Conservation (phyloP, 352 stramenopile species). For the Globisporangium sylvaticum region DNA sequence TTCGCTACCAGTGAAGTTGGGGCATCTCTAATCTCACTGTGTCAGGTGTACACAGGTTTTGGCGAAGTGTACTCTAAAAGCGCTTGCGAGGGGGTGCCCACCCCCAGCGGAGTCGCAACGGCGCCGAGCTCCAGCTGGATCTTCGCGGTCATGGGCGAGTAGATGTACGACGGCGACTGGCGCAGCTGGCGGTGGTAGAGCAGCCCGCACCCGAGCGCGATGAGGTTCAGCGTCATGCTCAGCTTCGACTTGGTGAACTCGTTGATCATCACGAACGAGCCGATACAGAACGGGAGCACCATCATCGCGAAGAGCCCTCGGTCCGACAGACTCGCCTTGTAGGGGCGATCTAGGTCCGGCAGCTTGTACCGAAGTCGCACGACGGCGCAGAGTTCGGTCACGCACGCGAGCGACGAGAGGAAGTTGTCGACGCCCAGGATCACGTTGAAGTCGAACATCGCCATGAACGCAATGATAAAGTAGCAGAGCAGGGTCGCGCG, state of each 20-base stretch:
- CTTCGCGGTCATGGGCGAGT: conserved; percentile 20
- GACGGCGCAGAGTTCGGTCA: conserved; percentile 73
- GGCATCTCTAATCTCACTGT: neutral
- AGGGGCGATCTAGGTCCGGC: conserved; percentile 67
- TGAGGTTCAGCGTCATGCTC: conserved; percentile 51
- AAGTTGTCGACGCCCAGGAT: conserved; percentile 86
- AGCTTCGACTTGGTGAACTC: conserved; percentile 74
- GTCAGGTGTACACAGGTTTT: conserved; percentile 10
- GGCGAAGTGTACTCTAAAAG: conserved; percentile 10
- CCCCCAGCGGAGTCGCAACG: conserved; percentile 11
- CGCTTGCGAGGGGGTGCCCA: conserved; percentile 7
- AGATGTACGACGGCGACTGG: conserved; percentile 31
- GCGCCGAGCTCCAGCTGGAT: conserved; percentile 23
- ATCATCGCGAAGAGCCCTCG: conserved; percentile 35
- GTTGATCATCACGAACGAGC: conserved; percentile 74
- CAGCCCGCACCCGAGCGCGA: conserved; percentile 44
- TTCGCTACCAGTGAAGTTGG: neutral
- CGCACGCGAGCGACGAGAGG: conserved; percentile 57
- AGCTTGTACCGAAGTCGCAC: conserved; percentile 74
- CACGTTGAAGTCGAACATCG: conserved; percentile 74
- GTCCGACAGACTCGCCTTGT: conserved; percentile 64
- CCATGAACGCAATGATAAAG: conserved; percentile 74
- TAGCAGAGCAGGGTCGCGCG: conserved; percentile 71
- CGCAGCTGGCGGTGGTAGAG: conserved; percentile 58
- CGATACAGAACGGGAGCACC: conserved; percentile 53